These are phyloP conservation scores for Rhodofomes roseus DNA, from an alignment of 1,284 basidiomycete species.

Conservation along the genomic window DNA sequence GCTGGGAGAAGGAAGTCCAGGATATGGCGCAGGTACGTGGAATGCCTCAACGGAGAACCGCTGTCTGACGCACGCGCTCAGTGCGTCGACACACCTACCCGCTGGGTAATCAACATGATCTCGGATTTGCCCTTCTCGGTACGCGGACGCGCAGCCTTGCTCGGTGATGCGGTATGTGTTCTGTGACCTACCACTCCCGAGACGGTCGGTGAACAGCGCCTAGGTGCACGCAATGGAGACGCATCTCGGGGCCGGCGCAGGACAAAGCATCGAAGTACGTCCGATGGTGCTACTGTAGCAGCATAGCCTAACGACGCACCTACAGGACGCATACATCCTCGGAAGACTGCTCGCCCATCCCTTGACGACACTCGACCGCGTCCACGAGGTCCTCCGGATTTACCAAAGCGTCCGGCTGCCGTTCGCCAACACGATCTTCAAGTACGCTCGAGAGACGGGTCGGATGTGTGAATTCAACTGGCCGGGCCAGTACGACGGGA, in stretches of 20 bases:
- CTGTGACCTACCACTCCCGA: background rate
- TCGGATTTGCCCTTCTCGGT: slow-evolving; percentile 35
- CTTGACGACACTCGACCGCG: slow-evolving; percentile 16
- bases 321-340: slow-evolving; percentile 33
- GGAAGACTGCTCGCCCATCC: slow-evolving; percentile 30
- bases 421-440: slow-evolving; percentile 15
- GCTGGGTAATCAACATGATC: slow-evolving; percentile 43
- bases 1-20: slow-evolving; percentile 37
- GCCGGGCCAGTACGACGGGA: slow-evolving; percentile 16
- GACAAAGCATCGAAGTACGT: slow-evolving; percentile 50
- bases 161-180: slow-evolving; percentile 42
- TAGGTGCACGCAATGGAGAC: slow-evolving; percentile 51
- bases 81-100: slow-evolving; percentile 38
- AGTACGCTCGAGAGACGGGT: slow-evolving; percentile 13
- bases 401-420: slow-evolving; percentile 31
- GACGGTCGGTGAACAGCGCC: background rate
- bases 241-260: slow-evolving; percentile 50
- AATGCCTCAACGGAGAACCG: no score
- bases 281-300: no score
- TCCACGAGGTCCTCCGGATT: slow-evolving; percentile 21
- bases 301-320: no score
- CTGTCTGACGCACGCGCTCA: background rate
- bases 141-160: slow-evolving; percentile 33
- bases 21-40: slow-evolving; percentile 28
- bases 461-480: slow-evolving; percentile 23